Base-by-base conservation (phyloP, 768 basidiomycete species). In the Paxillus involutus region DNA sequence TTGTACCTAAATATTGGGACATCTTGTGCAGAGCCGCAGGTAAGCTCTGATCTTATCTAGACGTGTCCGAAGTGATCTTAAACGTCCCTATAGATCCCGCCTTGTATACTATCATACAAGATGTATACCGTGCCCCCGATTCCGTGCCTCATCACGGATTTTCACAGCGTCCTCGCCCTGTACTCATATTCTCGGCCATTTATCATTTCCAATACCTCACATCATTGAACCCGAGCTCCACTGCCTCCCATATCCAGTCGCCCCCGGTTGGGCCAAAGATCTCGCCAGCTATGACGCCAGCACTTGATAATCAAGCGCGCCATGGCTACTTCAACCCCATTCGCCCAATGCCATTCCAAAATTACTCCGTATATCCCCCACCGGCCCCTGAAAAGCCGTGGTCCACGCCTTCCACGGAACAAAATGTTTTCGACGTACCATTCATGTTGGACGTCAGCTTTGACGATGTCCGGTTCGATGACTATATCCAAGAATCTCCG, bases 1-100 rank as follows among this genome's bases (percentile, higher is more conserved):
- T 90, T 26, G 80, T 82, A 6, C 88, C 88, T 4, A 75, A 74
- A 44, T 89, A 80, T 61, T 90, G 88, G 88, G 71, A 76, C 16
- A 78, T 74, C 19, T 75, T 90, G 52, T 79, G 79, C 49, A 71
- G 76, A 57, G 79, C 80, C 49, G 57, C 75, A 59, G 83, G 88
- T 88, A 60, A 51, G 78, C 44, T 17, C 21, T 39, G 12, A 3
- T 51, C 30, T 11, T 10, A 13, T 30, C 57, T 54, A 55, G 39
- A 14, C 45, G 16, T 24, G 32, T 32, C 41, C 43, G 16, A 8
- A 43, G 44, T 10, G 10, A 17, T 2, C 13, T 30, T 33, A 21
- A 41, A 42, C n/a, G 19, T 43, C 21, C 37, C n/a, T 44, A 10
- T 56, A 89, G 88, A 90, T 68, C 84, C 86, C 19, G 81, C 85